Conservation (phyloP, 2,329 filamentous ascomycete genomes). For the Penicillium olsonii region DNA sequence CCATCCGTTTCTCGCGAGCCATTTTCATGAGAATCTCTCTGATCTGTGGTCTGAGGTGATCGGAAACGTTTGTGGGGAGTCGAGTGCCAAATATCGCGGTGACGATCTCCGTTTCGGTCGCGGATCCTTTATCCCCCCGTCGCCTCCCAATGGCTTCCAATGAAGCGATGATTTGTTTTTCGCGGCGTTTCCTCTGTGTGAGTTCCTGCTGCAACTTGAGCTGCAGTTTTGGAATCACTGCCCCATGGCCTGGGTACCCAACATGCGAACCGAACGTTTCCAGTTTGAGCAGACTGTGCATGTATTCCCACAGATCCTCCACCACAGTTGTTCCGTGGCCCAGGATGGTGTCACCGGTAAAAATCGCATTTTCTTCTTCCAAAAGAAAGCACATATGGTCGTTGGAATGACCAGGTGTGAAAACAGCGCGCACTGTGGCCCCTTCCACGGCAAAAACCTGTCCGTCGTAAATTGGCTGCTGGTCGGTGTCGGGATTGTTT, state of each 20-base stretch:
- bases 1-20: not conserved
- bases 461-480: slow-evolving; percentile 40
- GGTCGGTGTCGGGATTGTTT: slow-evolving; percentile 30
- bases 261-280: slow-evolving; percentile 33
- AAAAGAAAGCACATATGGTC: slow-evolving; percentile 78
- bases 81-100: not conserved
- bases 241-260: slow-evolving; percentile 52
- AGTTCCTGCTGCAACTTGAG: slow-evolving; percentile 1
- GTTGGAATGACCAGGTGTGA: slow-evolving; percentile 67
- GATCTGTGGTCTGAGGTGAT: not conserved
- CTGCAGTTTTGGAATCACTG: slow-evolving; percentile 31
- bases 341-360: slow-evolving; percentile 78
- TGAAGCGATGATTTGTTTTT: slow-evolving; percentile 36
- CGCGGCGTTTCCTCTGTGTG: slow-evolving; percentile 41
- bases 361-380: slow-evolving; percentile 72
- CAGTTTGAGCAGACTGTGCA: slow-evolving; percentile 40
- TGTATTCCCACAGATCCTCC: slow-evolving; percentile 42
- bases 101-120: not conserved
- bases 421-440: slow-evolving; percentile 42
- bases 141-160: not conserved
- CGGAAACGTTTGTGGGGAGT: not conserved
- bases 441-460: slow-evolving; percentile 43
- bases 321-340: slow-evolving; percentile 55
- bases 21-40: not conserved
- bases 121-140: not conserved